Conservation (phyloP, 1,284 basidiomycete species). For the Taiwanofungus camphoratus region DNA sequence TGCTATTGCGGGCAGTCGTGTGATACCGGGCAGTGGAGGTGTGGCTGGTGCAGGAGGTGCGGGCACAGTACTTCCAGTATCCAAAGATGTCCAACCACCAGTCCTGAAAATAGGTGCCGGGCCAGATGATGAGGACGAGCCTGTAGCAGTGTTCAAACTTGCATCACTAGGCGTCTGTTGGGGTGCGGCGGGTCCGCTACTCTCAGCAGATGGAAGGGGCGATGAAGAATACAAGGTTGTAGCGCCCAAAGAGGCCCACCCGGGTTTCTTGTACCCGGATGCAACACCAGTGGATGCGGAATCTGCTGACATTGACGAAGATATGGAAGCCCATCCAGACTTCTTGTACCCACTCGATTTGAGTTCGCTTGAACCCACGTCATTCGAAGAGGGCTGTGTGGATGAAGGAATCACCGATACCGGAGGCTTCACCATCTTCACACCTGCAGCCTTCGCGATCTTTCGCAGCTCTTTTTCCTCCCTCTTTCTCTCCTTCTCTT, state of each 20-base stretch:
- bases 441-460: slow-evolving; percentile 70
- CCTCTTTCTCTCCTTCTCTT: slow-evolving; percentile 76
- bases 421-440: slow-evolving; percentile 56
- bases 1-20: slow-evolving; percentile 3
- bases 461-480: slow-evolving; percentile 79
- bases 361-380: slow-evolving; percentile 22
- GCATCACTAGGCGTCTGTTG: slow-evolving; percentile 1
- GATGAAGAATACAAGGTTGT: slow-evolving; percentile 7
- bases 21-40: neutral
- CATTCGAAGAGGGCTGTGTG: slow-evolving; percentile 20
- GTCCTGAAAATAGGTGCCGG: slow-evolving; percentile 43
- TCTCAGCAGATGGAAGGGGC: neutral
- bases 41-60: neutral
- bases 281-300: slow-evolving; percentile 4
- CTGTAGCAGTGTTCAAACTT: slow-evolving; percentile 9
- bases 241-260: slow-evolving; percentile 31
- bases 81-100: slow-evolving; percentile 59
- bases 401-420: slow-evolving; percentile 17
- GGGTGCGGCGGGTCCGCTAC: slow-evolving; percentile 1
- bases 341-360: slow-evolving; percentile 39
- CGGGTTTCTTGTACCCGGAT: slow-evolving; percentile 12
- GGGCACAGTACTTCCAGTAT: slow-evolving; percentile 29
- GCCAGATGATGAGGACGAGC: slow-evolving; percentile 13
- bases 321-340: slow-evolving; percentile 50
- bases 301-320: slow-evolving; percentile 8